A percentile compares a stretch with the other conserved stretches of the same genome.
phyloP scores from a whole-genome alignment of 2,329 filamentous ascomycete species.

The Pseudodiploospora longispora region DNA sequence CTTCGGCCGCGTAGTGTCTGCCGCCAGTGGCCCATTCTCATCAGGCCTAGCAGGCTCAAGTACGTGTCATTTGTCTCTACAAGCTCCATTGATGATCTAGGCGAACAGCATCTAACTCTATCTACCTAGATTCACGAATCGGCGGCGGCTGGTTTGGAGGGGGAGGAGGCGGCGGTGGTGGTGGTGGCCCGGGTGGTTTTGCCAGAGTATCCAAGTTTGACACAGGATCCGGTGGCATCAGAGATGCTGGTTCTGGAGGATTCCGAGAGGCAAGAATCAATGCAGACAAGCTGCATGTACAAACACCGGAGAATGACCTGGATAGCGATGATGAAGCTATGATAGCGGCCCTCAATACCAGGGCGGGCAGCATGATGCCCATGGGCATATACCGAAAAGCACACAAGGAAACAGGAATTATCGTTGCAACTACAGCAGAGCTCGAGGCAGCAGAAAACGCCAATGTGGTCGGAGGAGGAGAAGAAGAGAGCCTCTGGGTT shows the following conservation, averaged over 20 bases:
- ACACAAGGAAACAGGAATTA: conserved; percentile 44
- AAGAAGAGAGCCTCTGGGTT: conserved; percentile 40
- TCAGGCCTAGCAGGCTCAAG: conserved; percentile 19
- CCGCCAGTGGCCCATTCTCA: conserved; percentile 33
- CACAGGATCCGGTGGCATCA: conserved; percentile 33
- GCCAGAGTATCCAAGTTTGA: conserved; percentile 24
- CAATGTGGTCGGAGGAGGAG: conserved; percentile 18
- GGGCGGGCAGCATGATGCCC: conserved; percentile 33
- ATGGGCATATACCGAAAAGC: conserved; percentile 49
- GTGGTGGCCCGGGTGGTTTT: conserved; percentile 20
- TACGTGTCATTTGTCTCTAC: conserved; percentile 3
- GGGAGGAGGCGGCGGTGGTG: conserved; percentile 21
- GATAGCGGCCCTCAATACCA: conserved; percentile 25
- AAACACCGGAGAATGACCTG: conserved; percentile 35
- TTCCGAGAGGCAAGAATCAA: conserved; percentile 44
- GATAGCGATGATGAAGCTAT: conserved; percentile 37
- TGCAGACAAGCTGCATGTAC: conserved; percentile 44
- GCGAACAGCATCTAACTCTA: conserved; percentile 1
- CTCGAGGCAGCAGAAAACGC: conserved; percentile 45
- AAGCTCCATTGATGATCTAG: conserved; percentile 4
- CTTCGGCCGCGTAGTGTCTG: conserved; percentile 24
- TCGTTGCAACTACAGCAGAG: conserved; percentile 49
- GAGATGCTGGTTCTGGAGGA: conserved; percentile 22
- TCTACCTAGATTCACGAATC: conserved; percentile 11
- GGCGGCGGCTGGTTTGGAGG: conserved; percentile 22